Evolutionary conservation across 495 filamentous ascomycete genomes (phyloP).

Genomic region (Xylaria curta): DNA sequence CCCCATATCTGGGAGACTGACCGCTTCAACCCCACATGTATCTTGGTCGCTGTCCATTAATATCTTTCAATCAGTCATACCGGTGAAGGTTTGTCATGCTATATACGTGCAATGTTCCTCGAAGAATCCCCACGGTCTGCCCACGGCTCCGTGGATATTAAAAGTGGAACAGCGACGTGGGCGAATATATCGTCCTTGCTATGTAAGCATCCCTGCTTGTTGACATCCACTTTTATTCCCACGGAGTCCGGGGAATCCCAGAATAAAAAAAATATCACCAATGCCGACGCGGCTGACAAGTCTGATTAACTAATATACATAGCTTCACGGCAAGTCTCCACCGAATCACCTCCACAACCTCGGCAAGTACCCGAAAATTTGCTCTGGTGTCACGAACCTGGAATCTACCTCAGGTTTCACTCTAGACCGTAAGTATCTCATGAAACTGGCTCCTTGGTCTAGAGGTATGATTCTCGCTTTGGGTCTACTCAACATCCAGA

Average conservation of each 20-base stretch:
- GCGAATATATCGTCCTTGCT: too few relatives aligned
- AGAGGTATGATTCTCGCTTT: conserved; percentile 19
- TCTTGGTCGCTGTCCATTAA: not conserved
- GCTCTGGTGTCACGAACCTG: not conserved
- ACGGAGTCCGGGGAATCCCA: too few relatives aligned
- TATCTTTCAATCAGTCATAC: not conserved
- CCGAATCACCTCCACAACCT: not conserved
- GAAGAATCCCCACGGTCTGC: too few relatives aligned
- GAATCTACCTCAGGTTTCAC: not conserved
- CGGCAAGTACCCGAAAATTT: not conserved
- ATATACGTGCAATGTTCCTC: too few relatives aligned
- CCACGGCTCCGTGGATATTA: too few relatives aligned
- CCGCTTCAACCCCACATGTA: not conserved
- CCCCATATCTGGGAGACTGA: not conserved
- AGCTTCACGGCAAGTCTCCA: not conserved
- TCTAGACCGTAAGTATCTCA: not conserved
- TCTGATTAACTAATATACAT: not conserved
- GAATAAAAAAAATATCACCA: not conserved
- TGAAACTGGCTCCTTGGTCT: conserved; percentile 3
- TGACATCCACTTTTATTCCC: too few relatives aligned
- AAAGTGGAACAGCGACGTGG: too few relatives aligned
- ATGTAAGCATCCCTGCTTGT: too few relatives aligned
- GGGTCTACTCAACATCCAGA: not conserved
- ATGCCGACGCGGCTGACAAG: not conserved
- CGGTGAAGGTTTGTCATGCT: not conserved